Evolutionary conservation across 345 rosid species (phyloP), one percentile per base, ranked within the genome.

Genomic region (Moringa oleifera): DNA sequence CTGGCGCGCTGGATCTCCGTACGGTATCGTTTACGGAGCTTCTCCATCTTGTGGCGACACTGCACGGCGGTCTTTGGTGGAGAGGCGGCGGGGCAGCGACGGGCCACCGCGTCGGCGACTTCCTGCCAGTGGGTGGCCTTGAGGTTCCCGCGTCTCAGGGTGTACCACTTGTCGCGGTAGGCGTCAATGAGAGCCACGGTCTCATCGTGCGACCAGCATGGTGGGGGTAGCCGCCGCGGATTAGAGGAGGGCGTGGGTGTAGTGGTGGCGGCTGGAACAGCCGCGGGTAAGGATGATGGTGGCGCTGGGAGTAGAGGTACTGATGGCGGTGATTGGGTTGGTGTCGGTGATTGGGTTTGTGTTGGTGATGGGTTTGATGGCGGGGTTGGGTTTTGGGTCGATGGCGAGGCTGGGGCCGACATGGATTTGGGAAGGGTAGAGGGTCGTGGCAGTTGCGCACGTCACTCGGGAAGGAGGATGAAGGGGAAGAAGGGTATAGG

Each of bases 41-140:
- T 92, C 88, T 92, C 98, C 98, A 92, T 92, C 87, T 92, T 92
- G 69, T 92, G 98, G 1, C 97, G 88, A 66, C 98, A 92, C 82
- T 92, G 98, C 52, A 92, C 88, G 33, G 94, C 85, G 0, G 90
- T 92, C 73, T 92, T 92, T 49, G 82, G 68, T 37, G 81, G 90
- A 11, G 83, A 66, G 12, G 81, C 91, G 10, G 71, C 65, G 19
- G 97, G 96, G 24, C 97, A 92, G 20, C 78, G 75, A 15, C 36
- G 69, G 1, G 76, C 71, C 4, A 92, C 90, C 2, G 80, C 70
- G 47, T 85, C 91, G 21, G 97, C 98, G 3, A 92, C 97, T 20
- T 90, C 98, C 59, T 92, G 91, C 97, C 98, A 92, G 80, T 92
- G 90, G 53, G 78, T 77, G 58, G 96, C 98, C 77, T 90, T 93